A percentile compares a stretch with the other conserved stretches of the same genome.
Evolutionary conservation across 345 rosid genomes (phyloP).

Genomic region (Linum tenue): DNA sequence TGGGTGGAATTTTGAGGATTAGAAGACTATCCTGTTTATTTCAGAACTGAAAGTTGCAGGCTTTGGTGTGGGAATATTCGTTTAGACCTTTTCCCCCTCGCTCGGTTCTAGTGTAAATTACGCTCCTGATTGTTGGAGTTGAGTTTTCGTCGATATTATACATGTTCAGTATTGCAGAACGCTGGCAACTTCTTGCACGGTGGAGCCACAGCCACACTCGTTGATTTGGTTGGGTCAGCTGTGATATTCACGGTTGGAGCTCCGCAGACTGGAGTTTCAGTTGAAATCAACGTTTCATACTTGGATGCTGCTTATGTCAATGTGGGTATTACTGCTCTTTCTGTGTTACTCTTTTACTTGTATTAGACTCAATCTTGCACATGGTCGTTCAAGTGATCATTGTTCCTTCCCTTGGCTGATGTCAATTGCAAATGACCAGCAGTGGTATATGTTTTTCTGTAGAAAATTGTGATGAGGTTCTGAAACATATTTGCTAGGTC

Average conservation of each 20-base stretch:
- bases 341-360: background rate
- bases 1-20: background rate
- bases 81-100: no score
- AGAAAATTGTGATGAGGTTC: no score
- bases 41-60: background rate
- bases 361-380: background rate
- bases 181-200: conserved; percentile 88
- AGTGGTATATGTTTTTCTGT: no score
- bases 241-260: conserved; percentile 49
- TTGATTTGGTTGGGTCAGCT: conserved; percentile 82
- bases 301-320: conserved; percentile 73
- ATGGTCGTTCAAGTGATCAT: background rate
- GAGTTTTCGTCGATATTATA: background rate
- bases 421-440: no score
- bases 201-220: conserved; percentile 84
- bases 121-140: background rate
- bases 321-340: conserved; percentile 24
- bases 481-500: no score
- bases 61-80: background rate
- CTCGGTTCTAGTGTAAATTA: no score
- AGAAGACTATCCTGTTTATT: background rate
- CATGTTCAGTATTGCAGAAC: conserved; percentile 36
- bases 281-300: conserved; percentile 79
- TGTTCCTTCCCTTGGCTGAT: no score
- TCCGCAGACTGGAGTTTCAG: conserved; percentile 51